phyloP scores from a whole-genome alignment of 1,139 yeast genomes.

The Taphrina communis region DNA sequence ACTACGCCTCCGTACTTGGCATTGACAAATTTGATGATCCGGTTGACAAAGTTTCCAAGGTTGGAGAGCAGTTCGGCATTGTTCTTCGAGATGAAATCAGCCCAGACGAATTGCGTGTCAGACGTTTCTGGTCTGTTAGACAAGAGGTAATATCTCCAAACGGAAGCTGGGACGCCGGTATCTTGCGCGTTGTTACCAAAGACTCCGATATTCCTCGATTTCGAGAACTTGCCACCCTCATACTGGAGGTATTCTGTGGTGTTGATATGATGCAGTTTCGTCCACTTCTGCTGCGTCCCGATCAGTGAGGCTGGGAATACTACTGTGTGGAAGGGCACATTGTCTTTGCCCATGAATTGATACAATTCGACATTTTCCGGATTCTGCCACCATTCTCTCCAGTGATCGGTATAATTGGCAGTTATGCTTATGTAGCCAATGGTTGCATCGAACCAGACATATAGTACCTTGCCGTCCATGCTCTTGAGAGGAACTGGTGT shows the following conservation, averaged over 20 bases:
- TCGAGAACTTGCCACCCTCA: constrained; percentile 97
- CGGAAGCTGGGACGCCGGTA: constrained; percentile 86
- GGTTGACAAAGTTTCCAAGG: constrained; percentile 94
- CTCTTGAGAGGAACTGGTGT: constrained; percentile 87
- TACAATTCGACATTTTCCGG: constrained; percentile 83
- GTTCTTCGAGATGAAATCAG: constrained; percentile 89
- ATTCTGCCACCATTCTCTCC: constrained; percentile 91
- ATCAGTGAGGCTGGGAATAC: constrained; percentile 92
- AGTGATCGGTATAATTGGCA: constrained; percentile 82
- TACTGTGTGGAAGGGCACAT: constrained; percentile 97
- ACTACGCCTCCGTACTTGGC: constrained; percentile 92
- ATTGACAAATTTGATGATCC: constrained; percentile 84
- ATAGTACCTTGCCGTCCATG: constrained; percentile 84
- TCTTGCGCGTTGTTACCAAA: constrained; percentile 97
- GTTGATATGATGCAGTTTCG: constrained; percentile 84
- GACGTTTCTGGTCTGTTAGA: constrained; percentile 92
- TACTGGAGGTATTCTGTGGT: constrained; percentile 97
- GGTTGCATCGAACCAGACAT: constrained; percentile 99
- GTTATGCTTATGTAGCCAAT: constrained; percentile 96
- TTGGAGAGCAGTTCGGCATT: constrained; percentile 92
- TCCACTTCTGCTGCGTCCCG: constrained; percentile 90
- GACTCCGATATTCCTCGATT: constrained; percentile 95
- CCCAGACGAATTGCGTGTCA: constrained; percentile 97
- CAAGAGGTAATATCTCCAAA: constrained; percentile 96
- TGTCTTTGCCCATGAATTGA: constrained; percentile 99